A percentile compares a stretch with the other conserved stretches of the same genome.
Conservation (phyloP, 2,329 filamentous ascomycete species). For the Epichloe gansuensis region DNA sequence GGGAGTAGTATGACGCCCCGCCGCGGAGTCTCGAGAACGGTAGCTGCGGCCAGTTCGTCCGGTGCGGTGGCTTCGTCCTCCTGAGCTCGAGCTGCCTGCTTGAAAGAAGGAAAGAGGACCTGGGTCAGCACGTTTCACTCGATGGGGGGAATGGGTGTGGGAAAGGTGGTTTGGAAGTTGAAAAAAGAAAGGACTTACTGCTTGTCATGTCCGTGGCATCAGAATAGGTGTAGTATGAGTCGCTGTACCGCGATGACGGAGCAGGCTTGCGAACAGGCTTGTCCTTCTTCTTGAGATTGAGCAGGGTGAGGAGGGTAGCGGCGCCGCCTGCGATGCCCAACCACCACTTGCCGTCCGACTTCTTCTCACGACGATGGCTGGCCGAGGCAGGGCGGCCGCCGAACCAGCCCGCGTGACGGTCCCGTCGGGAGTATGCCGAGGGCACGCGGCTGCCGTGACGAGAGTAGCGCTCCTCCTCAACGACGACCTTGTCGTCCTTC, state of each 20-base stretch:
- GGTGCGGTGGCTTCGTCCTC: slow-evolving; percentile 9
- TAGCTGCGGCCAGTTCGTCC: slow-evolving; percentile 2
- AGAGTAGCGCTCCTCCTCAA: slow-evolving; percentile 51
- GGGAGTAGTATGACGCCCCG: slow-evolving; percentile 5
- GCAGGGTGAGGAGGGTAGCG: slow-evolving; percentile 39
- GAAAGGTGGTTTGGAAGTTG: no score
- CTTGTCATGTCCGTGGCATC: slow-evolving; percentile 29
- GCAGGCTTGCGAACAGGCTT: slow-evolving; percentile 26
- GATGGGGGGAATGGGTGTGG: background rate
- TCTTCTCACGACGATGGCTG: slow-evolving; percentile 33
- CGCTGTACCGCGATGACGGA: slow-evolving; percentile 32
- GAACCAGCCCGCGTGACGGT: slow-evolving; percentile 46
- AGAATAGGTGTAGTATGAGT: slow-evolving; percentile 43
- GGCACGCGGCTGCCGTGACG: slow-evolving; percentile 30
- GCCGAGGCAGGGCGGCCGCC: slow-evolving; percentile 30
- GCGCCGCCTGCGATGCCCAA: slow-evolving; percentile 39
- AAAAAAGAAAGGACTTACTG: slow-evolving; percentile 31
- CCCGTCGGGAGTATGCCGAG: slow-evolving; percentile 34
- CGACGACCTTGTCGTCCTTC: slow-evolving; percentile 44
- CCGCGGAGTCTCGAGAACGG: slow-evolving; percentile 5
- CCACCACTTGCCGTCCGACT: slow-evolving; percentile 37
- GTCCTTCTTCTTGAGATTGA: slow-evolving; percentile 42
- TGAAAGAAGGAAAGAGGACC: background rate
- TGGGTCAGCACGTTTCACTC: background rate
- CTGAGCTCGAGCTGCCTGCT: slow-evolving; percentile 14